These are phyloP conservation scores for Brassica cretica DNA, from an alignment of 345 rosid genomes.

Conservation along the genomic window DNA sequence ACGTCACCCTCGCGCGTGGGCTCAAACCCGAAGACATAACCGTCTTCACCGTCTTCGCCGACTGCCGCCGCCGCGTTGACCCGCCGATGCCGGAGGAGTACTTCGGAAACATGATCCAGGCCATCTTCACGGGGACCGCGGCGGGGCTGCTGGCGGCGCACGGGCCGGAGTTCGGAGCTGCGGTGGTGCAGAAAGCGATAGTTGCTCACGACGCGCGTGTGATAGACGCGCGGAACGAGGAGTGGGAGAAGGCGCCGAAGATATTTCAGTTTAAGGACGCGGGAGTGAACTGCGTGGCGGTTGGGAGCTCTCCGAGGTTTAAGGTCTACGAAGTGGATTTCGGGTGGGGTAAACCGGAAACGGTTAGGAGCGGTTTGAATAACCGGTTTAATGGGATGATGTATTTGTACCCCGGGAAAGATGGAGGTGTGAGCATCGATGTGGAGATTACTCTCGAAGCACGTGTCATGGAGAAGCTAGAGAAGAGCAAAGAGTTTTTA, in stretches of 20 bases:
- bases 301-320: conserved; percentile 97
- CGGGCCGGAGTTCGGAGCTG: conserved; percentile 74
- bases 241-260: conserved; percentile 83
- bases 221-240: conserved; percentile 71
- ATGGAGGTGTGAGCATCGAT: conserved; percentile 81
- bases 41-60: conserved; percentile 82
- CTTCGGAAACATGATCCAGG: conserved; percentile 92
- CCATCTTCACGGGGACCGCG: conserved; percentile 79
- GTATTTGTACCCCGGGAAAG: conserved; percentile 83
- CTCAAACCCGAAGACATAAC: conserved; percentile 78
- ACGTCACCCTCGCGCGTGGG: conserved; percentile 72
- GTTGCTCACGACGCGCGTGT: conserved; percentile 63
- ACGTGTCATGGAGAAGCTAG: conserved; percentile 71
- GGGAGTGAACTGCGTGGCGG: conserved; percentile 79
- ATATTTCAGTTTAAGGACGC: conserved; percentile 85
- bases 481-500: conserved; percentile 64
- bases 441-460: conserved; percentile 81
- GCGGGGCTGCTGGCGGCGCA: conserved; percentile 59
- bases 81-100: conserved; percentile 83
- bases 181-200: conserved; percentile 70
- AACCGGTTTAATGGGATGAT: conserved; percentile 95
- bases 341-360: conserved; percentile 89
- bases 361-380: conserved; percentile 80
- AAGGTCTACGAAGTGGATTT: conserved; percentile 84
- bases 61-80: conserved; percentile 77